Evolutionary conservation across 192 early-diverging fungal species (phyloP).

Genomic region (Gamsiella multidivaricata): DNA sequence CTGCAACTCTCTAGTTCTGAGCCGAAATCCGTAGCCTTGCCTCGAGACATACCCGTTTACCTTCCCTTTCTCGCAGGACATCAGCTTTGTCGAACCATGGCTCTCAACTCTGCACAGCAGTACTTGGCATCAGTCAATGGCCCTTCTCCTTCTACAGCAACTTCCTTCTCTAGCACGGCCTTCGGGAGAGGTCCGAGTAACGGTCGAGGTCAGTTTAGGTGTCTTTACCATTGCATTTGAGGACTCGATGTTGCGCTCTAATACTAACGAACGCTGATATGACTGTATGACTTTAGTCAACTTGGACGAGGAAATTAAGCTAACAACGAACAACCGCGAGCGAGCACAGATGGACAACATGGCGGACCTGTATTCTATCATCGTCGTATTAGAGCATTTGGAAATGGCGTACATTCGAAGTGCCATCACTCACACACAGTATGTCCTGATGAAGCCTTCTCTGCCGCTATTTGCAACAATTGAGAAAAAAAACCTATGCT

Average conservation of each 20-base stretch:
- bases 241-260: too few relatives aligned
- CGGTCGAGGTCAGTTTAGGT: conserved; percentile 7
- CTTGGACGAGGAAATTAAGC: conserved; percentile 74
- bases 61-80: too few relatives aligned
- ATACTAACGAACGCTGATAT: too few relatives aligned
- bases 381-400: conserved; percentile 90
- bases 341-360: conserved; percentile 92
- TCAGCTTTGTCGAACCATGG: too few relatives aligned
- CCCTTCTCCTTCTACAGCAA: conserved; percentile 18
- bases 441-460: too few relatives aligned
- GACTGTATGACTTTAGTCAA: too few relatives aligned
- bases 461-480: too few relatives aligned
- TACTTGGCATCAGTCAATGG: conserved; percentile 49
- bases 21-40: too few relatives aligned
- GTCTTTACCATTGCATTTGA: too few relatives aligned
- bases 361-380: conserved; percentile 93
- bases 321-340: conserved; percentile 86
- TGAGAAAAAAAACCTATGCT: neutral
- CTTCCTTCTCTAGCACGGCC: conserved; percentile 17
- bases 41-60: too few relatives aligned
- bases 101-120: conserved; percentile 35
- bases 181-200: conserved; percentile 30
- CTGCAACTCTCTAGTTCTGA: too few relatives aligned
- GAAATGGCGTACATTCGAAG: conserved; percentile 94
- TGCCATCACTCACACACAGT: conserved; percentile 85